These are phyloP conservation scores for Leccinum pallidistipes DNA, from an alignment of 1,284 basidiomycete species.

Conservation along the genomic window DNA sequence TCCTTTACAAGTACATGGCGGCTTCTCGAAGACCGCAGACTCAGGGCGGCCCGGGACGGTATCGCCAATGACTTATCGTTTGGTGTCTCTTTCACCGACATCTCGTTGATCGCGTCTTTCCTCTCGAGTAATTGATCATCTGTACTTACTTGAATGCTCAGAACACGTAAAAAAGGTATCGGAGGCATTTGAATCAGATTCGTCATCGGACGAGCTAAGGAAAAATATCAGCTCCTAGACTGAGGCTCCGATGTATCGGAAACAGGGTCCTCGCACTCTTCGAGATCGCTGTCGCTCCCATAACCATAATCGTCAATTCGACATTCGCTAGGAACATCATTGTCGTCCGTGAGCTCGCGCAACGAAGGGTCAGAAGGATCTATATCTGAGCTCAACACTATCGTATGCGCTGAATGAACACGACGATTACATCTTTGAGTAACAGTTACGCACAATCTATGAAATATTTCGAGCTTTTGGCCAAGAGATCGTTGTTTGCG, in stretches of 20 bases:
- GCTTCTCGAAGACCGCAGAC: not conserved
- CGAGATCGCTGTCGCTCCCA: not conserved
- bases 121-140: not conserved
- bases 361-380: not conserved
- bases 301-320: not conserved
- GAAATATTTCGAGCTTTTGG: not conserved
- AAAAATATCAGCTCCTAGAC: not conserved
- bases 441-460: not conserved
- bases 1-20: not conserved
- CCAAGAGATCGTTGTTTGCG: not conserved
- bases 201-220: not conserved
- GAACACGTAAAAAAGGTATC: not conserved
- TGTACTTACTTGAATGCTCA: not conserved
- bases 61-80: not conserved
- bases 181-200: not conserved
- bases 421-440: not conserved
- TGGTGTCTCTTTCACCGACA: not conserved
- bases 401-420: not conserved
- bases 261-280: not conserved
- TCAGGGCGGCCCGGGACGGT: not conserved
- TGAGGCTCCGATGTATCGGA: not conserved
- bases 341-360: not conserved
- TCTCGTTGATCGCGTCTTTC: not conserved
- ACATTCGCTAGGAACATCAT: not conserved
- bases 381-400: not conserved